Base-by-base conservation (phyloP, 352 stramenopile genomes). In the Pythium diclinum region DNA sequence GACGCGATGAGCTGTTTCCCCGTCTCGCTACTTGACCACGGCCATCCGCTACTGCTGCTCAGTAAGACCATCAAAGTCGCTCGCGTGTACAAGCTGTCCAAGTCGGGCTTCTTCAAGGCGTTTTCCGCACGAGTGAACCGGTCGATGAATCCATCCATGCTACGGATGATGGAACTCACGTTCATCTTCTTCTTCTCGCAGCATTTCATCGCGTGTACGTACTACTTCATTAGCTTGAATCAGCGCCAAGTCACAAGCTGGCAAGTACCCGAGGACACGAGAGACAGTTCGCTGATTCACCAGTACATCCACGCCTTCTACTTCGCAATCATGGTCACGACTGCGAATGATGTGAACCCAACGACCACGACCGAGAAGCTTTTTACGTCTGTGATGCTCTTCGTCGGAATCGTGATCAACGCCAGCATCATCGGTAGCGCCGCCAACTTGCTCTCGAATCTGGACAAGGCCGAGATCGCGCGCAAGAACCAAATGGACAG, bases 381-480 rank as follows among this genome's bases (percentile, higher is more conserved):
- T 10, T 85, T 85, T 38, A 87, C 79, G 1, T 81, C 75, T 3
- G 59, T 88, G 17, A 89, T 90, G 77, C 73, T 90, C n/a, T 81
- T 88, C 47, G 69, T 93, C 25, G 84, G 81, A 4, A 88, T 93
- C 42, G 74, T 88, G 1, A 85, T 90, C 68, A 93, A 93, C 66
- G 82, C 81, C 53, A 87, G 74, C 54, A 93, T 91, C 64, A 90
- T 93, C 32, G 84, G 84, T 77, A 89, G 78, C 30, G 82, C 82
- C 16, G 77, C 82, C 5, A 93, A 91, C 49, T 56, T 93, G 46
- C 64, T 93, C 7, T 78, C 79, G 7, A 93, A 93, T 44, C 59
- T 93, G 34, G 80, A 91, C 73, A 89, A 90, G 30, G 77, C 79
- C 11, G 77, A 84, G 53, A 88, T 91, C 17, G 80, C 80, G 0